phyloP scores from a whole-genome alignment of 164 flowering plant genomes.

The Echeveria elegans region DNA sequence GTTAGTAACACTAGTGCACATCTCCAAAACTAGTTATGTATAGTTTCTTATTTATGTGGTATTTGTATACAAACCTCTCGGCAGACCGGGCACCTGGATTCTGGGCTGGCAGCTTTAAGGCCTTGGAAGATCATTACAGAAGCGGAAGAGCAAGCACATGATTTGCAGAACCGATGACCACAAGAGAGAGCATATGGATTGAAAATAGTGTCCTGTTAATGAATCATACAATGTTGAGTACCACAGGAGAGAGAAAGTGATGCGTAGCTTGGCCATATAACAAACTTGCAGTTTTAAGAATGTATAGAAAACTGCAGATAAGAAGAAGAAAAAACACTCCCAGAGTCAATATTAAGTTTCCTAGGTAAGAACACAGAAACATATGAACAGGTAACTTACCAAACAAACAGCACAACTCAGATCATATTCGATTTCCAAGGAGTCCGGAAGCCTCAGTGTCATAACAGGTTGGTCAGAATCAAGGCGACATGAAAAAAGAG shows the following conservation, averaged over 20 bases:
- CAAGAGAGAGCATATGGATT: slow-evolving; percentile 85
- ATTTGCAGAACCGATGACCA: slow-evolving; percentile 83
- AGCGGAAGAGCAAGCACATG: slow-evolving; percentile 80
- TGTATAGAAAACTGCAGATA: too few species aligned
- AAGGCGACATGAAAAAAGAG: slow-evolving; percentile 29
- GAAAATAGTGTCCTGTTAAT: slow-evolving; percentile 56
- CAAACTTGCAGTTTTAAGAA: neutral
- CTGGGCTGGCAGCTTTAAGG: slow-evolving; percentile 46
- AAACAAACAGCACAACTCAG: slow-evolving; percentile 79
- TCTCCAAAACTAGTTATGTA: neutral
- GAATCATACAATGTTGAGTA: slow-evolving; percentile 1
- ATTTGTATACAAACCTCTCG: slow-evolving; percentile 47
- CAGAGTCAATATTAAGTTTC: too few species aligned
- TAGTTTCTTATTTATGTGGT: neutral
- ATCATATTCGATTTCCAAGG: slow-evolving; percentile 53
- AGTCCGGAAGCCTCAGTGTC: slow-evolving; percentile 47
- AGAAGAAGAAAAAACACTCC: neutral
- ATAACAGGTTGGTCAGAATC: slow-evolving; percentile 29
- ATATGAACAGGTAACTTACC: slow-evolving; percentile 29
- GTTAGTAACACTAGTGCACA: neutral
- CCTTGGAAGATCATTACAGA: slow-evolving; percentile 65
- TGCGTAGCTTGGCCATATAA: neutral
- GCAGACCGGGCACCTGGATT: slow-evolving; percentile 74
- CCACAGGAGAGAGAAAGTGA: neutral
- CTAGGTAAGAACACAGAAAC: neutral